These are phyloP conservation scores for Abortiporus biennis DNA, from an alignment of 1,284 basidiomycete species.

Conservation along the genomic window DNA sequence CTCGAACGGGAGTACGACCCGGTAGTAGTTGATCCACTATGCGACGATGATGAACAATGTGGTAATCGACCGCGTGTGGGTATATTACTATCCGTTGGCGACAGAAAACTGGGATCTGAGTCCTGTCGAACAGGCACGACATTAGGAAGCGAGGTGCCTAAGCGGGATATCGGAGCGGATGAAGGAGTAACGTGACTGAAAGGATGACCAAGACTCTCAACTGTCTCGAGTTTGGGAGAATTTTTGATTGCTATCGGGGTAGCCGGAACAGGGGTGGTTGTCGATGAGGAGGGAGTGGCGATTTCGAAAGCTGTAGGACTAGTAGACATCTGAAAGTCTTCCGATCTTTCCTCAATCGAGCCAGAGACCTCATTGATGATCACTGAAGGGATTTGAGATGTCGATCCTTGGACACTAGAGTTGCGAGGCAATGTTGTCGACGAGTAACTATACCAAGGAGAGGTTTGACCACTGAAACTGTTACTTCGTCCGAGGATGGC, in stretches of 20 bases:
- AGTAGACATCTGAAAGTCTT: conserved; percentile 12
- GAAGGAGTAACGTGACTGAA: no score
- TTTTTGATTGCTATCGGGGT: conserved; percentile 5
- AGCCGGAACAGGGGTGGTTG: conserved; percentile 5
- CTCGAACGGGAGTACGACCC: conserved; percentile 23
- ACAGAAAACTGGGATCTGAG: conserved; percentile 18
- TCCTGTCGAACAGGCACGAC: conserved; percentile 13
- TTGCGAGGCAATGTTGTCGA: no score
- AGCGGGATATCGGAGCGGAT: no score
- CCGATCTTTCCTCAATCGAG: conserved; percentile 27
- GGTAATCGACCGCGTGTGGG: conserved; percentile 20
- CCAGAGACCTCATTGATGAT: conserved; percentile 28
- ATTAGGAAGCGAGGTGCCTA: conserved; percentile 9
- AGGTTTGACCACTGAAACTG: conserved; percentile 11
- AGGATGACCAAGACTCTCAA: neutral
- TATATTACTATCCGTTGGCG: conserved; percentile 17
- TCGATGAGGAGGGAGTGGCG: conserved; percentile 10
- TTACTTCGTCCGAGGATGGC: conserved; percentile 22
- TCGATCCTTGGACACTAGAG: no score
- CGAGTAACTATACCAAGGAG: neutral
- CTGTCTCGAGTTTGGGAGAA: neutral
- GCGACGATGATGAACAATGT: conserved; percentile 12
- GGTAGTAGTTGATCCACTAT: conserved; percentile 26
- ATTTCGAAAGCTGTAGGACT: conserved; percentile 9
- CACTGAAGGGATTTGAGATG: conserved; percentile 17